Percentiles rank a stretch among this genome's conserved stretches.
These are phyloP conservation scores for Ophiosphaerella herpotricha DNA, from an alignment of 2,329 filamentous ascomycete species.

Conservation along the genomic window DNA sequence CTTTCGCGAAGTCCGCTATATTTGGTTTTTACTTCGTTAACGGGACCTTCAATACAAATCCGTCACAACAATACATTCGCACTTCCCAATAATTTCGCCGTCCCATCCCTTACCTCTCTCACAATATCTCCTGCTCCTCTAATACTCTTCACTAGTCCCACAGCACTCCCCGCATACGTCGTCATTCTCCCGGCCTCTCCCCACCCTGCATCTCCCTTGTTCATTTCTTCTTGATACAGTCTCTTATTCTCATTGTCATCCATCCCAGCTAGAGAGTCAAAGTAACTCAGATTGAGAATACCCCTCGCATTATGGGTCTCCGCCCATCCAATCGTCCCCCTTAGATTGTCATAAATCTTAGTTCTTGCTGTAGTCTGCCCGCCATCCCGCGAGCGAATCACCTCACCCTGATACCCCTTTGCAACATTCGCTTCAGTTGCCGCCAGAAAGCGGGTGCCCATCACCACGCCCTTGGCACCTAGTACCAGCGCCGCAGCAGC, in stretches of 20 bases:
- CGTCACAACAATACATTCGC: background rate
- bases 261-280: conserved; percentile 48
- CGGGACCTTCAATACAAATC: background rate
- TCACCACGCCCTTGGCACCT: conserved; percentile 57
- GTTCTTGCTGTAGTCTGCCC: conserved; percentile 57
- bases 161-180: conserved; percentile 65
- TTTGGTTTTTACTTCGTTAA: too few relatives aligned
- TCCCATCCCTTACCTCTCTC: conserved; percentile 50
- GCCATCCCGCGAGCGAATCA: conserved; percentile 55
- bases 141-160: conserved; percentile 61
- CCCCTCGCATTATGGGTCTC: conserved; percentile 62
- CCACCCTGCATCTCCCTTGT: conserved; percentile 59
- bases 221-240: conserved; percentile 54
- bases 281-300: conserved; percentile 60
- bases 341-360: conserved; percentile 57
- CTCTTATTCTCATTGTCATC: conserved; percentile 51
- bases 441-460: conserved; percentile 69
- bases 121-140: conserved; percentile 59
- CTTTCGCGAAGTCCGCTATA: too few relatives aligned
- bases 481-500: conserved; percentile 61
- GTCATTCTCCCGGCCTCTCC: conserved; percentile 57
- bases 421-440: conserved; percentile 53
- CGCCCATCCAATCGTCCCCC: conserved; percentile 65
- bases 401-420: conserved; percentile 53
- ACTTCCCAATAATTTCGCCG: conserved; percentile 35